Conservation (phyloP, 495 filamentous ascomycete genomes). For the Talaromyces nanjingensis region DNA sequence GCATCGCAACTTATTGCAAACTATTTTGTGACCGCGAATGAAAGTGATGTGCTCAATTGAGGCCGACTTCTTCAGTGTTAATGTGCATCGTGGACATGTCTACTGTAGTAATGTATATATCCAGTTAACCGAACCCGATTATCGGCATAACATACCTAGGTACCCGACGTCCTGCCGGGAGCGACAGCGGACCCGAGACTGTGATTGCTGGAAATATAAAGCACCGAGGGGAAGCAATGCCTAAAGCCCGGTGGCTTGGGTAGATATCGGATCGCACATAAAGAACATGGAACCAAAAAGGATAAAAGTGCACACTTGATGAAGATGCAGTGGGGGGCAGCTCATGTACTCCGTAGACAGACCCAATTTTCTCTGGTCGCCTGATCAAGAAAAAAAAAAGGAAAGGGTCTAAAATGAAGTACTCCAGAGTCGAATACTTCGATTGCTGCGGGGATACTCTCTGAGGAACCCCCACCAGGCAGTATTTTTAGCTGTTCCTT, state of each 20-base stretch:
- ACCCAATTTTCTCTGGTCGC: slow-evolving; percentile 2
- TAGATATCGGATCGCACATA: background rate
- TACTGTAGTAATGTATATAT: background rate
- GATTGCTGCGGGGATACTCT: background rate
- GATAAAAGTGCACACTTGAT: background rate
- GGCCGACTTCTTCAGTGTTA: too few relatives aligned
- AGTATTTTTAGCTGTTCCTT: background rate
- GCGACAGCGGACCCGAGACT: slow-evolving; percentile 1
- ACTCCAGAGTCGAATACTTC: background rate
- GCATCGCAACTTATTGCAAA: background rate
- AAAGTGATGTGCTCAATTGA: background rate
- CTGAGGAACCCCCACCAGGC: background rate
- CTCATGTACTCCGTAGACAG: background rate
- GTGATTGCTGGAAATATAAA: slow-evolving; percentile 10
- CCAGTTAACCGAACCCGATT: background rate
- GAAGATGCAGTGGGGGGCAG: background rate
- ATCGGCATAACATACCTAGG: background rate
- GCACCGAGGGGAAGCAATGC: background rate
- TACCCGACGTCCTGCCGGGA: background rate
- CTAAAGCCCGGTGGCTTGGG: background rate
- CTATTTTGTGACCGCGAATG: background rate
- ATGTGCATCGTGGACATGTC: background rate
- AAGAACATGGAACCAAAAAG: background rate
- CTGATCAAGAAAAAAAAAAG: slow-evolving; percentile 9
- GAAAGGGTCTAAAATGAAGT: background rate